Evolutionary conservation across 2,329 filamentous ascomycete species (phyloP).

Genomic region (Fusarium annulatum): DNA sequence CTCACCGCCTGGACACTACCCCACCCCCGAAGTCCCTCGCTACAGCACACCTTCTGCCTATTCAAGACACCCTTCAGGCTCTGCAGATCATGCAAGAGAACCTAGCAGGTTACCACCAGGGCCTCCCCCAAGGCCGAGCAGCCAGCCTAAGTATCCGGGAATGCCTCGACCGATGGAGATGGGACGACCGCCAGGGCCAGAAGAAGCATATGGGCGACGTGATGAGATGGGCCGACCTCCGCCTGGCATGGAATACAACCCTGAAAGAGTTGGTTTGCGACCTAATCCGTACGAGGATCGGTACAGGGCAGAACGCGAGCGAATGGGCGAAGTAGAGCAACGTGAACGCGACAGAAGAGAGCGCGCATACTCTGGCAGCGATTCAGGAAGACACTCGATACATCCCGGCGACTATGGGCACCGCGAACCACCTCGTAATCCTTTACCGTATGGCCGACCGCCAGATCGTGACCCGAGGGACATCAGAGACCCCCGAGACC

Average conservation of each 20-base stretch:
- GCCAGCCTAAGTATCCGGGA: slow-evolving; percentile 62
- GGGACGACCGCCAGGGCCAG: slow-evolving; percentile 52
- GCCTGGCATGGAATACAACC: slow-evolving; percentile 62
- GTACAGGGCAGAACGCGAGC: slow-evolving; percentile 61
- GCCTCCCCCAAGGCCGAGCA: slow-evolving; percentile 62
- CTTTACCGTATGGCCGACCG: slow-evolving; percentile 58
- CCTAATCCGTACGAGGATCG: slow-evolving; percentile 63
- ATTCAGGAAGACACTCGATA: slow-evolving; percentile 57
- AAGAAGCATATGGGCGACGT: slow-evolving; percentile 60
- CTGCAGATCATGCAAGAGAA: slow-evolving; percentile 58
- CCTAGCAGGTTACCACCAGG: slow-evolving; percentile 52
- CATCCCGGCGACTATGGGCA: slow-evolving; percentile 54
- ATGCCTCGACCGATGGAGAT: slow-evolving; percentile 61
- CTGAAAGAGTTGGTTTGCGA: slow-evolving; percentile 60
- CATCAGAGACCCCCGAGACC: slow-evolving; percentile 54
- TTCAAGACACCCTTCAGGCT: slow-evolving; percentile 61
- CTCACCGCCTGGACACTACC: slow-evolving; percentile 63
- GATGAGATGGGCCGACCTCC: slow-evolving; percentile 58
- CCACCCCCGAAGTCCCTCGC: slow-evolving; percentile 68
- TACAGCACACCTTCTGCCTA: slow-evolving; percentile 71
- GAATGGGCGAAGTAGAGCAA: slow-evolving; percentile 57
- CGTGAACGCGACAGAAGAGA: slow-evolving; percentile 57
- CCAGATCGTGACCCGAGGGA: slow-evolving; percentile 56
- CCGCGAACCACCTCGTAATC: slow-evolving; percentile 57
- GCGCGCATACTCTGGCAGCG: slow-evolving; percentile 62